Conservation (phyloP, 495 filamentous ascomycete genomes). For the Daldinia caldariorum region DNA sequence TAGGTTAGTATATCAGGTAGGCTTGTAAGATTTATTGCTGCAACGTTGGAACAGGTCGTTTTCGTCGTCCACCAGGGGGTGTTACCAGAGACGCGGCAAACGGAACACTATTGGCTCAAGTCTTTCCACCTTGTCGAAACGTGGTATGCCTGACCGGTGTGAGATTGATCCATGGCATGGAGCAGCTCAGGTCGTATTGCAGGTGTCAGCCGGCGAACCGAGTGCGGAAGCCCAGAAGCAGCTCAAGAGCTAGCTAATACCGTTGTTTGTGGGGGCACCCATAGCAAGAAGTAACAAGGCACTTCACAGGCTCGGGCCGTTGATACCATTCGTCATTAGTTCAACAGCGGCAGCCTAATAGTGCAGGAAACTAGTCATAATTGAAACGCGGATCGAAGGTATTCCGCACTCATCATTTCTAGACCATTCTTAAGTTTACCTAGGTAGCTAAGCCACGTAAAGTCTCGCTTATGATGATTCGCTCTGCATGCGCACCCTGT, state of each 20-base stretch:
- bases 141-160: conserved; percentile 20
- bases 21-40: not conserved
- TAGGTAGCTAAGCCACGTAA: conserved; percentile 4
- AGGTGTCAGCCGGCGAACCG: conserved; percentile 13
- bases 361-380: conserved; percentile 5
- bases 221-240: conserved; percentile 9
- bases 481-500: conserved; percentile 15
- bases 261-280: conserved; percentile 11
- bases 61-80: not conserved
- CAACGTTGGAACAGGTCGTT: not conserved
- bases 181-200: conserved; percentile 25
- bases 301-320: conserved; percentile 7
- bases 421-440: conserved; percentile 22
- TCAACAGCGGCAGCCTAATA: conserved; percentile 8
- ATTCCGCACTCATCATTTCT: conserved; percentile 16
- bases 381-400: not conserved
- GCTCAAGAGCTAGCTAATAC: conserved; percentile 1
- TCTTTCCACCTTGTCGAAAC: conserved; percentile 17
- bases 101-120: not conserved
- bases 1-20: not conserved
- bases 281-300: conserved; percentile 14
- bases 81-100: conserved; percentile 1
- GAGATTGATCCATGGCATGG: conserved; percentile 7
- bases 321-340: conserved; percentile 12
- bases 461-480: conserved; percentile 21